Conservation (phyloP, 164 flowering plant species). For the Dillenia suffruticosa region DNA sequence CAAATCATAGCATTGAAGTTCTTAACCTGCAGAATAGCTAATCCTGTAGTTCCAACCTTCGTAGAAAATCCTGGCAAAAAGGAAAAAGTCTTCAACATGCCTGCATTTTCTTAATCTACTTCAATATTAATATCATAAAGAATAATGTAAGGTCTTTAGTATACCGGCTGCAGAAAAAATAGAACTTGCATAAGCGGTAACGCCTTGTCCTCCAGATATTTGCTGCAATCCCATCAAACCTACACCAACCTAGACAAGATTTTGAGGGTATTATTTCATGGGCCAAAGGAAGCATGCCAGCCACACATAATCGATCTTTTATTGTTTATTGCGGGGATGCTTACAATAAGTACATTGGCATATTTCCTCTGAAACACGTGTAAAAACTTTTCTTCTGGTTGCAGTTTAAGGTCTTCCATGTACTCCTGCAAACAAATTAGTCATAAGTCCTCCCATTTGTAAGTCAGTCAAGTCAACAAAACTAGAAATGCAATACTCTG, state of each 20-base stretch:
- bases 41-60: slow-evolving; percentile 51
- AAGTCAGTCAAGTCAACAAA: too few species aligned
- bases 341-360: slow-evolving; percentile 55
- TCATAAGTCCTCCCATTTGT: neutral
- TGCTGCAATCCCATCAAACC: slow-evolving; percentile 71
- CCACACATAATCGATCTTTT: too few species aligned
- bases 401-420: slow-evolving; percentile 30
- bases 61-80: slow-evolving; percentile 60
- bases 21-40: slow-evolving; percentile 68
- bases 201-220: slow-evolving; percentile 53
- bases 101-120: neutral
- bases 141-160: neutral
- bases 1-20: neutral
- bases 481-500: slow-evolving; percentile 17
- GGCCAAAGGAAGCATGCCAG: neutral
- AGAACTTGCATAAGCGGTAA: slow-evolving; percentile 48
- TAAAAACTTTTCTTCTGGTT: slow-evolving; percentile 27
- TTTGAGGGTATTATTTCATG: neutral
- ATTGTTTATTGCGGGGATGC: neutral
- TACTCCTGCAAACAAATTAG: slow-evolving; percentile 34
- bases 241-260: slow-evolving; percentile 51
- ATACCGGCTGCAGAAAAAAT: slow-evolving; percentile 66
- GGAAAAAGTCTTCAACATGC: neutral
- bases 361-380: slow-evolving; percentile 60
- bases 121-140: neutral